phyloP scores from a whole-genome alignment of 1,284 basidiomycete genomes.

The Anthracocystis setariae region DNA sequence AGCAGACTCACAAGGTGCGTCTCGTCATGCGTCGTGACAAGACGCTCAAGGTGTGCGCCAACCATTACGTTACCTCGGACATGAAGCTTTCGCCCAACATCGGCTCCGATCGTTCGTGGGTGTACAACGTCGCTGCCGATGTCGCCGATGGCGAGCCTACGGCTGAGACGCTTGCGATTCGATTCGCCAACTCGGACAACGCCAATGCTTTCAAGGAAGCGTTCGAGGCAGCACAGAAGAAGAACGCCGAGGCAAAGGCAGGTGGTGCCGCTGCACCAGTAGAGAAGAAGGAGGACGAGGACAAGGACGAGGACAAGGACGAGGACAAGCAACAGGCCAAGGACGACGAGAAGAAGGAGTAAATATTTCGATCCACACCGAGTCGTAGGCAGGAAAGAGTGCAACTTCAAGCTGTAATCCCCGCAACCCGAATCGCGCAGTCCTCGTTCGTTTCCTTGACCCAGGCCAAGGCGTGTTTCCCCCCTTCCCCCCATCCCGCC shows the following conservation, averaged over 20 bases:
- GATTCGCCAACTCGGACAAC: slow-evolving; percentile 93
- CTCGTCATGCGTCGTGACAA: slow-evolving; percentile 99
- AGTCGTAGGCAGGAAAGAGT: not conserved
- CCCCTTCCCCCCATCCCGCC: too few species aligned
- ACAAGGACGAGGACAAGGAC: slow-evolving; percentile 24
- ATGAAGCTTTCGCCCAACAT: slow-evolving; percentile 98
- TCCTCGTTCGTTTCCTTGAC: too few species aligned
- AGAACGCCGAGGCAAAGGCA: slow-evolving; percentile 46
- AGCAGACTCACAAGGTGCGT: slow-evolving; percentile 86
- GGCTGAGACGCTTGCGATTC: slow-evolving; percentile 94
- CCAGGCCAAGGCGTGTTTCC: too few species aligned
- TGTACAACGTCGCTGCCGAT: slow-evolving; percentile 90
- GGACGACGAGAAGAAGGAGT: slow-evolving; percentile 34
- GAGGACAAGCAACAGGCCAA: slow-evolving; percentile 40
- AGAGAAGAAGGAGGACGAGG: slow-evolving; percentile 30
- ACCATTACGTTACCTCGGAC: slow-evolving; percentile 88
- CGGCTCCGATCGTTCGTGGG: slow-evolving; percentile 99
- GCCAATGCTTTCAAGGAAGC: slow-evolving; percentile 66
- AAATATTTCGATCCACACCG: not conserved
- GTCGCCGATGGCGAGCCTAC: slow-evolving; percentile 82
- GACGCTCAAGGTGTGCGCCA: slow-evolving; percentile 99
- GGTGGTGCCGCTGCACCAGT: slow-evolving; percentile 26
- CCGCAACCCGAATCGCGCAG: not conserved
- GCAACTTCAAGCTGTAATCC: slow-evolving; percentile 35
- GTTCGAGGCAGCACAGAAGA: slow-evolving; percentile 61